Percentiles rank a stretch among this genome's conserved stretches.
Evolutionary conservation across 2,329 filamentous ascomycete species (phyloP).

Genomic region (Tolypocladium amazonense): DNA sequence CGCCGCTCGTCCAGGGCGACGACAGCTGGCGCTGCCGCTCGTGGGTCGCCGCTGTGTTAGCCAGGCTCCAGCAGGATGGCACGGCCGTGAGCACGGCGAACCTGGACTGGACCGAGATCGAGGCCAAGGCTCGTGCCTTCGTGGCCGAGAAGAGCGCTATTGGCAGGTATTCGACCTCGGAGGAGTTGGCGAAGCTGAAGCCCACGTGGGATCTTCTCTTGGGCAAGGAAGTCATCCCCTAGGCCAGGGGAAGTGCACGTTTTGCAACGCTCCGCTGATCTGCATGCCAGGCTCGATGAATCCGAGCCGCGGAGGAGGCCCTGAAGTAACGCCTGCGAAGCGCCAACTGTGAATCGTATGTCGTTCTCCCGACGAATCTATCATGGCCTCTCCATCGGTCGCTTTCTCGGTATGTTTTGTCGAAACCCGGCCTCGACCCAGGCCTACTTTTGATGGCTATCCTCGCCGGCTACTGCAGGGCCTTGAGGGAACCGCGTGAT

Average conservation of each 20-base stretch:
- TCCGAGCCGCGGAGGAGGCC: background rate
- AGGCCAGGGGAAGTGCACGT: background rate
- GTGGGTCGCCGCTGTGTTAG: constrained; percentile 26
- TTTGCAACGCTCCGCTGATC: background rate
- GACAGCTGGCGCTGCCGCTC: constrained; percentile 26
- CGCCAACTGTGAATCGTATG: background rate
- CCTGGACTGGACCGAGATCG: constrained; percentile 25
- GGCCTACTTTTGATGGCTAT: constrained; percentile 9
- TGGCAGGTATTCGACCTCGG: constrained; percentile 9
- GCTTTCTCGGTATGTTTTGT: constrained; percentile 22
- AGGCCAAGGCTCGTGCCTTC: constrained; percentile 22
- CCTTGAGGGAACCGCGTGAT: background rate
- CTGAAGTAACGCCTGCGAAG: background rate
- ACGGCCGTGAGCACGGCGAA: constrained; percentile 24
- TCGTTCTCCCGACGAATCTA: constrained; percentile 24
- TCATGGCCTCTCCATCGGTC: constrained; percentile 28
- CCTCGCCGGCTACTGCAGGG: constrained; percentile 4
- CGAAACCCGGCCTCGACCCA: constrained; percentile 13
- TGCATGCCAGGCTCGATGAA: background rate
- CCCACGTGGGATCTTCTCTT: constrained; percentile 19
- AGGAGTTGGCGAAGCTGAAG: constrained; percentile 10
- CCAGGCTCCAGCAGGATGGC: constrained; percentile 20
- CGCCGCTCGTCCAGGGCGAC: constrained; percentile 22
- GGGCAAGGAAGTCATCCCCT: constrained; percentile 12
- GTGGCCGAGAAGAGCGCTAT: constrained; percentile 17